Conservation (phyloP, 148 eudicot species). For the Chenopodium suecicum region DNA sequence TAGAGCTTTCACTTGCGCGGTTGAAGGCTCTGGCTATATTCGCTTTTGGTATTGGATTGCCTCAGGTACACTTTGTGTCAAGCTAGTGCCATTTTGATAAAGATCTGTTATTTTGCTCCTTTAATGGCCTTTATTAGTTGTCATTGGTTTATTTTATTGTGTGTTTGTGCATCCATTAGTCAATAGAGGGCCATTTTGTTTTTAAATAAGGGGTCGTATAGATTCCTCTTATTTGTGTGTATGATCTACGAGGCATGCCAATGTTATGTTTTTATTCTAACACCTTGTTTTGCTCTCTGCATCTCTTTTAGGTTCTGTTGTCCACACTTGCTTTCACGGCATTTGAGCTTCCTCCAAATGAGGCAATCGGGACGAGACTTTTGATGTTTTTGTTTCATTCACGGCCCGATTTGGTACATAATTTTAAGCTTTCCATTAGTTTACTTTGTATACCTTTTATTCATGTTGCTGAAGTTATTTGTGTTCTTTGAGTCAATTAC, state of each 20-base stretch:
- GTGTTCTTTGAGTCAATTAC: constrained; percentile 21
- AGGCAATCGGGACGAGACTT: constrained; percentile 80
- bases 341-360: constrained; percentile 98
- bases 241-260: neutral
- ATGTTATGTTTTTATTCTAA: neutral
- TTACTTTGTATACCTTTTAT: neutral
- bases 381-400: constrained; percentile 86
- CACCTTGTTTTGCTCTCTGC: neutral
- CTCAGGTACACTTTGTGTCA: constrained; percentile 54
- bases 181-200: neutral
- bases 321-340: constrained; percentile 91
- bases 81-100: neutral
- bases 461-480: neutral
- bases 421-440: neutral
- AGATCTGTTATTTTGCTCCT: neutral
- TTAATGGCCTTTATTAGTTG: too few species aligned
- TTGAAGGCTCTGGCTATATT: constrained; percentile 93
- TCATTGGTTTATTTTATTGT: neutral
- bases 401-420: constrained; percentile 81
- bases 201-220: neutral
- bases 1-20: constrained; percentile 94
- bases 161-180: neutral
- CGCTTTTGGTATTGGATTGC: constrained; percentile 92
- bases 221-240: neutral
- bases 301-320: constrained; percentile 61